phyloP scores from a whole-genome alignment of 768 basidiomycete genomes.

The Tephrocybe sp. region DNA sequence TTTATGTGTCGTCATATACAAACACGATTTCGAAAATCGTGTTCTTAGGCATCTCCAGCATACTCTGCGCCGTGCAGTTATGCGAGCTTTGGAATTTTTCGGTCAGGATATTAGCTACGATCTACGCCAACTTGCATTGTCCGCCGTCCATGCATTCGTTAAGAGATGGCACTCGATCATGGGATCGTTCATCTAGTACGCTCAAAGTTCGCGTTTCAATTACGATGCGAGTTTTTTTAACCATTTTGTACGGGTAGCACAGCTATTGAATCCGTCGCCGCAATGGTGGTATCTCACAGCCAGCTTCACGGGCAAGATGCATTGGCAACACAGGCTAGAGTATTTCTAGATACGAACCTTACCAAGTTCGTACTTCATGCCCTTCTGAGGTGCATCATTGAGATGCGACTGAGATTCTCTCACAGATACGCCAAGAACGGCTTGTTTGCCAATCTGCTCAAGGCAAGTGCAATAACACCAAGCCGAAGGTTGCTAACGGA shows the following conservation, averaged over 20 bases:
- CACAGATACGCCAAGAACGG: slow-evolving; percentile 56
- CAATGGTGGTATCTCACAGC: slow-evolving; percentile 45
- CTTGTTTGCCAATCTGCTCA: slow-evolving; percentile 54
- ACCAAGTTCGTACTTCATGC: neutral
- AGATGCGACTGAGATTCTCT: slow-evolving; percentile 3
- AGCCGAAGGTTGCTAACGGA: neutral
- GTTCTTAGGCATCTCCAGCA: slow-evolving; percentile 54
- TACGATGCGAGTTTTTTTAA: neutral
- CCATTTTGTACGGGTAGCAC: too few relatives aligned
- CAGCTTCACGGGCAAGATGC: slow-evolving; percentile 55
- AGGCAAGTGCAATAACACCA: slow-evolving; percentile 35
- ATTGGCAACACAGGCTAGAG: slow-evolving; percentile 53
- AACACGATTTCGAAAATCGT: slow-evolving; percentile 65
- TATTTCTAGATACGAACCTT: slow-evolving; percentile 52
- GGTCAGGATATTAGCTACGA: slow-evolving; percentile 61
- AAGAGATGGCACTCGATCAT: slow-evolving; percentile 55
- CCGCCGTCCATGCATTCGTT: slow-evolving; percentile 59
- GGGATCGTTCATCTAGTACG: slow-evolving; percentile 54
- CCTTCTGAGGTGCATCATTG: too few relatives aligned
- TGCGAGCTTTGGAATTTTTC: slow-evolving; percentile 48
- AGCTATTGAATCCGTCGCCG: slow-evolving; percentile 49
- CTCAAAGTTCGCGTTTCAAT: slow-evolving; percentile 1
- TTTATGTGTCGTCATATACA: slow-evolving; percentile 64
- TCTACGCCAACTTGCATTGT: slow-evolving; percentile 61
- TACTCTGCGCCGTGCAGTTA: slow-evolving; percentile 49